Conservation (phyloP, 2,329 filamentous ascomycete genomes). For the Cercospora zeae-maydis region DNA sequence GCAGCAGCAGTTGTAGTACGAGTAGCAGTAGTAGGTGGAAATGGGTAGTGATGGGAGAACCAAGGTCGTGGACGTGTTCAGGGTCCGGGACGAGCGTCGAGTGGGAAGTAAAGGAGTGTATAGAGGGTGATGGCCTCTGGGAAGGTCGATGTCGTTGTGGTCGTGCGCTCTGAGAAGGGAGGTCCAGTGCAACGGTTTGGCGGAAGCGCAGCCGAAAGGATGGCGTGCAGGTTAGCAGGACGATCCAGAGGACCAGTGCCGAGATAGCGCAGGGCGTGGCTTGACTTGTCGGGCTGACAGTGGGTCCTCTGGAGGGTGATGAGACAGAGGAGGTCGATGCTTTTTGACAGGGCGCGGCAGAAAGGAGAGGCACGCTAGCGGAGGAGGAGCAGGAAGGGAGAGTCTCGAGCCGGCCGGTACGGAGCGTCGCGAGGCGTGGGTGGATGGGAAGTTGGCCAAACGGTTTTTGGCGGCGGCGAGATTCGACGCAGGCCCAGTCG, state of each 20-base stretch:
- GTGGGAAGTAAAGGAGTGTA: slow-evolving; percentile 36
- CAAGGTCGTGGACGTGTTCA: slow-evolving; percentile 24
- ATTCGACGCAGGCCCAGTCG: background rate
- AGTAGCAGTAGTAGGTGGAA: slow-evolving; percentile 15
- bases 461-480: background rate
- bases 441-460: background rate
- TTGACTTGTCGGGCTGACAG: slow-evolving; percentile 27
- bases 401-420: slow-evolving; percentile 19
- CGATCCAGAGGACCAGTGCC: slow-evolving; percentile 34
- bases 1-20: background rate
- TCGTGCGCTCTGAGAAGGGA: slow-evolving; percentile 24
- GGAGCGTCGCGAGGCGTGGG: slow-evolving; percentile 18
- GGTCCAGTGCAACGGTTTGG: slow-evolving; percentile 32
- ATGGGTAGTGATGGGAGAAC: slow-evolving; percentile 25
- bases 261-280: slow-evolving; percentile 33
- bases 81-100: slow-evolving; percentile 34
- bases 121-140: slow-evolving; percentile 28
- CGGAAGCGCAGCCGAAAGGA: slow-evolving; percentile 31
- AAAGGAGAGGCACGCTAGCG: slow-evolving; percentile 22
- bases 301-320: slow-evolving; percentile 31
- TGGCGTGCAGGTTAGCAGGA: slow-evolving; percentile 30
- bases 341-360: slow-evolving; percentile 13
- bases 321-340: slow-evolving; percentile 30
- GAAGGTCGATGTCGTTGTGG: slow-evolving; percentile 27
- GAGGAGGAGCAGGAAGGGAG: slow-evolving; percentile 5